Evolutionary conservation across 2,329 filamentous ascomycete species (phyloP).

Genomic region (Ascochyta koolunga): DNA sequence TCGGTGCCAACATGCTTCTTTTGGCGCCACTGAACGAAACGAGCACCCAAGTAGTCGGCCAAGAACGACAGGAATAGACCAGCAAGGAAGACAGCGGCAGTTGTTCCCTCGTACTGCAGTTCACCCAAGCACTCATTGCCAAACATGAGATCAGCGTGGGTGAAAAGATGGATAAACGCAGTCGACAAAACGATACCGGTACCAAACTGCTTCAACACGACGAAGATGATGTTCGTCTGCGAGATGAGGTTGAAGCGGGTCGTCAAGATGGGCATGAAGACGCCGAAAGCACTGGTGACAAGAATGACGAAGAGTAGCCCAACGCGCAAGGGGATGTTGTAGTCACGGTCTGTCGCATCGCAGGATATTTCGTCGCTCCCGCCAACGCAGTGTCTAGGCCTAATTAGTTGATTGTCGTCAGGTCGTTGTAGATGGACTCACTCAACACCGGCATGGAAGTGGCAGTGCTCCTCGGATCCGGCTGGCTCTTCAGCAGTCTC

Average conservation of each 20-base stretch:
- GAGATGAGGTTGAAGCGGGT: slow-evolving; percentile 62
- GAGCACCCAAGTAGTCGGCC: slow-evolving; percentile 70
- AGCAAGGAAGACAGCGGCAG: slow-evolving; percentile 74
- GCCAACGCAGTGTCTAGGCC: slow-evolving; percentile 62
- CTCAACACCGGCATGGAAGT: slow-evolving; percentile 79
- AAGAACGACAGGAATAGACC: slow-evolving; percentile 75
- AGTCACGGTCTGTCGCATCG: slow-evolving; percentile 59
- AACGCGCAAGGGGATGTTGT: slow-evolving; percentile 71
- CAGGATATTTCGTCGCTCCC: slow-evolving; percentile 56
- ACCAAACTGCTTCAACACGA: slow-evolving; percentile 72
- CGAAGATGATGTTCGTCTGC: slow-evolving; percentile 59
- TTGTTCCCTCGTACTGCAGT: slow-evolving; percentile 70
- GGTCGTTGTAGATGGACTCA: slow-evolving; percentile 50
- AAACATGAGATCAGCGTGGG: slow-evolving; percentile 76
- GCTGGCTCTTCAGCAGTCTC: slow-evolving; percentile 23
- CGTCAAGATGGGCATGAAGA: slow-evolving; percentile 71
- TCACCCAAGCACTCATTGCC: slow-evolving; percentile 70
- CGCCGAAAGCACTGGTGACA: slow-evolving; percentile 70
- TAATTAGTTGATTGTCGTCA: slow-evolving; percentile 34
- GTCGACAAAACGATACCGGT: slow-evolving; percentile 76
- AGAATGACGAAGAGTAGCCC: slow-evolving; percentile 76
- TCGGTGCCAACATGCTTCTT: slow-evolving; percentile 22
- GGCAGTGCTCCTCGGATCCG: slow-evolving; percentile 55
- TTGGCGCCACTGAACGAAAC: slow-evolving; percentile 56
- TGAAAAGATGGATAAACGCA: slow-evolving; percentile 73